phyloP scores from a whole-genome alignment of 176 grass and related monocot genomes.

The Eragrostis nindensis region DNA sequence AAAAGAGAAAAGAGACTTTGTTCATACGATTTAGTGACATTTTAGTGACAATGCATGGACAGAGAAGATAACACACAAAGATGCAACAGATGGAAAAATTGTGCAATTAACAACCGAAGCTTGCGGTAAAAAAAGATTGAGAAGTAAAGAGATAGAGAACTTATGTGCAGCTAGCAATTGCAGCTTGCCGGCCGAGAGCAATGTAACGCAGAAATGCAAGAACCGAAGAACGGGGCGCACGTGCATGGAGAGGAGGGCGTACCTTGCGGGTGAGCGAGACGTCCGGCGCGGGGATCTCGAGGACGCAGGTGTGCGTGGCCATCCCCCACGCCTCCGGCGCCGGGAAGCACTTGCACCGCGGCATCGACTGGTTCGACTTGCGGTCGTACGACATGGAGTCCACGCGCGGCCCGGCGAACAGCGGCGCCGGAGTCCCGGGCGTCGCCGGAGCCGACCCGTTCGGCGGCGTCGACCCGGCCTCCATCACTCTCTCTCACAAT shows the following conservation, averaged over 20 bases:
- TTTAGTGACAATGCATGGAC: no score
- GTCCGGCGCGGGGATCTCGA: slow-evolving; percentile 80
- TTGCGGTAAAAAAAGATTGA: no score
- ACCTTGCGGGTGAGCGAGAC: slow-evolving; percentile 97
- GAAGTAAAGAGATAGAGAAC: no score
- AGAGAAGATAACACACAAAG: no score
- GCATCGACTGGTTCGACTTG: slow-evolving; percentile 67
- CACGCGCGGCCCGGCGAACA: slow-evolving; percentile 66
- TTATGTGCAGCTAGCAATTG: background rate
- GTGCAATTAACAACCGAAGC: no score
- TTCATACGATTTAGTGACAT: no score
- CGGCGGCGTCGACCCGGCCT: slow-evolving; percentile 45
- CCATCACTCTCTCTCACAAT: slow-evolving; percentile 15
- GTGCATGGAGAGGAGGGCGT: slow-evolving; percentile 39
- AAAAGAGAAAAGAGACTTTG: no score
- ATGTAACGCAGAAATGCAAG: background rate
- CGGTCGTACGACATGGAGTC: slow-evolving; percentile 91
- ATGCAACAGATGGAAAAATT: no score
- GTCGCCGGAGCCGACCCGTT: slow-evolving; percentile 75
- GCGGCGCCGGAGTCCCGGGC: slow-evolving; percentile 82
- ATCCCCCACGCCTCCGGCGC: slow-evolving; percentile 60
- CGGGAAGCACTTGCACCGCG: slow-evolving; percentile 82
- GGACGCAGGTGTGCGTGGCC: slow-evolving; percentile 66
- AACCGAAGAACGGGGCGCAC: no score
- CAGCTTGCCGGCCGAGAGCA: background rate